Conservation (phyloP, 2,329 filamentous ascomycete genomes). For the Nemania sp. region DNA sequence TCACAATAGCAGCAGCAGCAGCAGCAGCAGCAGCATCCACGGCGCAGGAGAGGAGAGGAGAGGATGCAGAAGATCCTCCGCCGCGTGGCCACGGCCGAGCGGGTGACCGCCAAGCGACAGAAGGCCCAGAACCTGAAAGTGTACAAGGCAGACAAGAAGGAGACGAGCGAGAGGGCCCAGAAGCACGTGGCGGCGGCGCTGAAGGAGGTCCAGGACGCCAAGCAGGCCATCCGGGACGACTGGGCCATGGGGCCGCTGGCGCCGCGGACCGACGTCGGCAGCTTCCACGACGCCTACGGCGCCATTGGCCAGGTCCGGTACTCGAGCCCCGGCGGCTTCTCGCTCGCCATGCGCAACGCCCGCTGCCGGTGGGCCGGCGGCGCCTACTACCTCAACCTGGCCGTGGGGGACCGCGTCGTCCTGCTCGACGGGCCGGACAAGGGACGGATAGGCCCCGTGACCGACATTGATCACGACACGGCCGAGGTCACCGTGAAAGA, state of each 20-base stretch:
- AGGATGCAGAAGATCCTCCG: constrained; percentile 43
- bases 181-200: constrained; percentile 40
- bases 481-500: constrained; percentile 66
- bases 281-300: constrained; percentile 61
- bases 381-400: constrained; percentile 63
- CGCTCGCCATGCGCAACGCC: constrained; percentile 42
- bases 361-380: constrained; percentile 59
- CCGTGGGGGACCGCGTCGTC: constrained; percentile 77
- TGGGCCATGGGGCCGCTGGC: constrained; percentile 79
- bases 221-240: constrained; percentile 69
- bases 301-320: constrained; percentile 50
- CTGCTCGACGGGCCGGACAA: constrained; percentile 77
- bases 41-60: background rate
- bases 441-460: constrained; percentile 81
- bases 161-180: constrained; percentile 20
- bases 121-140: constrained; percentile 36
- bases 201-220: constrained; percentile 50
- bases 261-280: constrained; percentile 73
- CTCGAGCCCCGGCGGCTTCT: constrained; percentile 30
- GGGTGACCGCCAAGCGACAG: constrained; percentile 40
- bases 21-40: too few relatives aligned
- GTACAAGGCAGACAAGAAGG: constrained; percentile 35
- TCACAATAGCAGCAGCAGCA: too few relatives aligned
- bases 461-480: constrained; percentile 55
- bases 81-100: constrained; percentile 45